Percentiles rank a stretch among this genome's conserved stretches.
Conservation (phyloP, 768 basidiomycete species). For the Suillus tomentosus region DNA sequence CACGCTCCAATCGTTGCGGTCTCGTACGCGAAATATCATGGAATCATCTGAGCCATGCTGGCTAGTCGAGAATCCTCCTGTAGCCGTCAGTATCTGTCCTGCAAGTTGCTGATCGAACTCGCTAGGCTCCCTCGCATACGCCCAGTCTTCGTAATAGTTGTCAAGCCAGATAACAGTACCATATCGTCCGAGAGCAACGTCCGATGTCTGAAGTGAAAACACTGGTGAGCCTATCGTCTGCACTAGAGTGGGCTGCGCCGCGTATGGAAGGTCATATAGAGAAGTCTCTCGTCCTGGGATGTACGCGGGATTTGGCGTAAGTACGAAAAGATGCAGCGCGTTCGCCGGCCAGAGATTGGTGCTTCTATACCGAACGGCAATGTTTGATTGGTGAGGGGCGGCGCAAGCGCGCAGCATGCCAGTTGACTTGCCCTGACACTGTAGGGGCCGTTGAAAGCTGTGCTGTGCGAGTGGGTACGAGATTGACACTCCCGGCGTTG, state of each 20-base stretch:
- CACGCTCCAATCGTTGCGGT: slow-evolving; percentile 50
- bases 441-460: slow-evolving; percentile 59
- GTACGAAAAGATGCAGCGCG: slow-evolving; percentile 61
- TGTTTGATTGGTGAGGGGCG: slow-evolving; percentile 41
- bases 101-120: slow-evolving; percentile 64
- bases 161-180: slow-evolving; percentile 73
- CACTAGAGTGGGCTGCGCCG: slow-evolving; percentile 34
- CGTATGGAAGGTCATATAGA: slow-evolving; percentile 48
- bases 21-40: slow-evolving; percentile 48
- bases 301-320: slow-evolving; percentile 48
- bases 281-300: slow-evolving; percentile 19
- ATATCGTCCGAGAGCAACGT: slow-evolving; percentile 54
- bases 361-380: slow-evolving; percentile 63
- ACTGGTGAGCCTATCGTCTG: slow-evolving; percentile 56
- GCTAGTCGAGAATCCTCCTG: neutral
- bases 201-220: slow-evolving; percentile 54
- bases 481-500: slow-evolving; percentile 19
- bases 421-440: slow-evolving; percentile 41
- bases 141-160: slow-evolving; percentile 55
- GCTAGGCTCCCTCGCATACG: slow-evolving; percentile 30
- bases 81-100: slow-evolving; percentile 29
- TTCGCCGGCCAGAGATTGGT: slow-evolving; percentile 71
- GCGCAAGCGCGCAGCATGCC: slow-evolving; percentile 17
- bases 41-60: slow-evolving; percentile 7
- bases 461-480: slow-evolving; percentile 48